These are phyloP conservation scores for Hsuehochloa calcarea DNA, from an alignment of 176 grass and related monocot genomes.

Conservation along the genomic window DNA sequence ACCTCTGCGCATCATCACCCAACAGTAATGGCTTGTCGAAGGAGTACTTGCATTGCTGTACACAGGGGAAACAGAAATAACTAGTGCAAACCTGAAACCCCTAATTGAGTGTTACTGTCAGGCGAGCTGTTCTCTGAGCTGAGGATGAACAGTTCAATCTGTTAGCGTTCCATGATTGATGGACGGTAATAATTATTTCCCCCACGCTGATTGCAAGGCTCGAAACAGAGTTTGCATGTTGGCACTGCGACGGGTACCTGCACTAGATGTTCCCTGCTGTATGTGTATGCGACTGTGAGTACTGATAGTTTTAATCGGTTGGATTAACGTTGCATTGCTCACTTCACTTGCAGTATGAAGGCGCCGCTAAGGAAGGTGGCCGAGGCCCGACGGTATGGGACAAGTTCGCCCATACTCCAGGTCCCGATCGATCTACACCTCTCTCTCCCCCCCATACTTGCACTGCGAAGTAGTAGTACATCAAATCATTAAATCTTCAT, in stretches of 20 bases:
- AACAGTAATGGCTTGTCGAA: not conserved
- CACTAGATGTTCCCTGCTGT: not conserved
- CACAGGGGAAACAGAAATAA: no score
- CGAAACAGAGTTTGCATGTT: no score
- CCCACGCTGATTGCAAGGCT: no score
- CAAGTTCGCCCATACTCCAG: conserved; percentile 49
- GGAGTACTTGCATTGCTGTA: not conserved
- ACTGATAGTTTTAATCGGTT: not conserved
- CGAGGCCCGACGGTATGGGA: conserved; percentile 51
- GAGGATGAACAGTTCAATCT: no score
- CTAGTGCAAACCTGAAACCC: no score
- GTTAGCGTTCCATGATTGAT: no score
- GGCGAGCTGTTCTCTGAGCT: no score
- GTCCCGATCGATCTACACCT: not conserved
- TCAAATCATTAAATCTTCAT: not conserved
- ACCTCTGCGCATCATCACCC: not conserved
- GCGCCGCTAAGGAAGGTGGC: conserved; percentile 29
- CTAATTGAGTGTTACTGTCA: no score
- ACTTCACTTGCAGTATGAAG: conserved; percentile 50
- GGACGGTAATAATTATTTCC: no score
- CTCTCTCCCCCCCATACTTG: no score
- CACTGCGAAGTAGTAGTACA: no score
- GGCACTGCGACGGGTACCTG: no score
- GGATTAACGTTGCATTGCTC: not conserved
- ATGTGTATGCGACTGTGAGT: not conserved